Base-by-base conservation (phyloP, 495 filamentous ascomycete genomes). In the Penicillium psychrofluorescens region DNA sequence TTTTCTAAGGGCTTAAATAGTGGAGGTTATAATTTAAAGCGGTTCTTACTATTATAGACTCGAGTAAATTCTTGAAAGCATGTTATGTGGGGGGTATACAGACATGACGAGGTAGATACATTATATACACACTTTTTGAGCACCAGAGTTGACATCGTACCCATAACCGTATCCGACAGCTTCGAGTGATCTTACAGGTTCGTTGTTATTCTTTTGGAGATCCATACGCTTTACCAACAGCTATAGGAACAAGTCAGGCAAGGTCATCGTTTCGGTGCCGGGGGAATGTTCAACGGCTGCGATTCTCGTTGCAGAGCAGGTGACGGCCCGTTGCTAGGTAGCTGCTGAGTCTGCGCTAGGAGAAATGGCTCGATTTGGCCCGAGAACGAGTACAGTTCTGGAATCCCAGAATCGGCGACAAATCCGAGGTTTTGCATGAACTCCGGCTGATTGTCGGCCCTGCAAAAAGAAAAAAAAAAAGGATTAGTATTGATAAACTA, bases 371-470 rank as follows among this genome's bases (percentile, higher is more conserved):
- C 67, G n/a, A 61, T 58, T 30, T 67, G 64, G 45, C 48, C 54
- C 9, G 61, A 56, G 36, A 67, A 70, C 0, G 64, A 61, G 41
- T 64, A 68, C 0, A 68, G 45, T 38, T 68, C 67, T 0, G 66
- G 63, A 4, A 65, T 54, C 0, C 59, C 62, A 1, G 58, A 51
- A 35, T 68, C 61, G 0, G 67, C 49, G 5, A 70, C 56, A 14
- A 68, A 70, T 4, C 67, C 67, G 7, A 70, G 46, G 13, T 70
- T 70, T 37, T 70, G 67, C 67, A 70, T 70, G 48, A 70, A 70
- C 36, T 70, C 67, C 0, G 63, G 58, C 41, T 59, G 58, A 41
- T 67, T 67, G 35, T 70, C 67, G 36, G 59, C 37, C 40, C 67
- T 70, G 27, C 1, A 38, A 0, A 12, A 12, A 27, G 6, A 14